A percentile compares a stretch with the other conserved stretches of the same genome.
Conservation (phyloP, 345 rosid species). For the Brassica carinata region DNA sequence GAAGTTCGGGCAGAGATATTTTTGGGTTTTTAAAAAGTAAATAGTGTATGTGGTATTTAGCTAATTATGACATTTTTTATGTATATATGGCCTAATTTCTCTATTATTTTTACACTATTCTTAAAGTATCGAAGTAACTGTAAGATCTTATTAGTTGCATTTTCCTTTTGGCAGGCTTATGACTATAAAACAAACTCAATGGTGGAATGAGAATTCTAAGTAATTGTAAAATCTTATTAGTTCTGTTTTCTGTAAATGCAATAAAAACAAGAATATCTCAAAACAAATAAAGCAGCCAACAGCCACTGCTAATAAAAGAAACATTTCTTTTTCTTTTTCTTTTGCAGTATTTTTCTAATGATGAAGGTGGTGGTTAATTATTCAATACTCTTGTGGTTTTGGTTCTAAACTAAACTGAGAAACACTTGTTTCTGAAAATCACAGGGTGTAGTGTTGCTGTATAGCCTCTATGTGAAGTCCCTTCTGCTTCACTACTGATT, state of each 20-base stretch:
- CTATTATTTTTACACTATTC: too few species aligned
- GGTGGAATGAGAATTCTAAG: background rate
- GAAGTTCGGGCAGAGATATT: too few species aligned
- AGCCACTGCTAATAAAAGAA: conserved; percentile 33
- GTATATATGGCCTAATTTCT: too few species aligned
- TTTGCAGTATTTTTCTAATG: conserved; percentile 22
- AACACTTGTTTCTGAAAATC: conserved; percentile 36
- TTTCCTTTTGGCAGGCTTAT: background rate
- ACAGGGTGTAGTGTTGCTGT: conserved; percentile 88
- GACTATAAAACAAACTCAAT: background rate
- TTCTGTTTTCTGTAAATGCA: conserved; percentile 2
- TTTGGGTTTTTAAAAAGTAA: too few species aligned
- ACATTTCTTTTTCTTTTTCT: background rate
- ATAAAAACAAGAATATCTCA: conserved; percentile 30
- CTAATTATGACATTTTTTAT: too few species aligned
- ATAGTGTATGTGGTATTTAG: too few species aligned
- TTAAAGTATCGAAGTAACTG: too few species aligned
- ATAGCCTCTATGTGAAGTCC: conserved; percentile 89
- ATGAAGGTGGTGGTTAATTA: conserved; percentile 25
- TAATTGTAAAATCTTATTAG: conserved; percentile 33
- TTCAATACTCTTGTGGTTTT: conserved; percentile 34
- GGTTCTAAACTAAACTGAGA: conserved; percentile 39
- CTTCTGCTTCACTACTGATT: conserved; percentile 87
- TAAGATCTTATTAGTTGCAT: background rate
- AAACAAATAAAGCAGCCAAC: conserved; percentile 27